Evolutionary conservation across 1,284 basidiomycete species (phyloP).

Genomic region (Trametes hirsuta): DNA sequence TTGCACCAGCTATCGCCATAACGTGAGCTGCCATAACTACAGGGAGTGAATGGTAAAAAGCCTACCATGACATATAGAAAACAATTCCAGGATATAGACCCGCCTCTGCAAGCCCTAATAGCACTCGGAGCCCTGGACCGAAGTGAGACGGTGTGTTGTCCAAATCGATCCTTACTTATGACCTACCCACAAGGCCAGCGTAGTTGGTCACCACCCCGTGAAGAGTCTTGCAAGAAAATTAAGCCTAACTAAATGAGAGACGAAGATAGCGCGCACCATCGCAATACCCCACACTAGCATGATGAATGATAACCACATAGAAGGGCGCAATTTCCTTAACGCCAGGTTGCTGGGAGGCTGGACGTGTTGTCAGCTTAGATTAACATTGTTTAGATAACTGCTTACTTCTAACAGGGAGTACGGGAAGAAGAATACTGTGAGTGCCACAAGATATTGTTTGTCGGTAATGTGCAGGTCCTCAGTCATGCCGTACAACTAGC

Average conservation of each 20-base stretch:
- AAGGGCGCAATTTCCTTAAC: constrained; percentile 44
- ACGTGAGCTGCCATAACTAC: neutral
- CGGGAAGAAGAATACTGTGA: constrained; percentile 69
- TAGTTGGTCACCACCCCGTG: constrained; percentile 38
- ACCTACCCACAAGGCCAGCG: constrained; percentile 34
- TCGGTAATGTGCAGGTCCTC: constrained; percentile 59
- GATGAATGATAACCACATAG: constrained; percentile 42
- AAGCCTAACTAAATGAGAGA: neutral
- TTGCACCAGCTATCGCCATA: constrained; percentile 41
- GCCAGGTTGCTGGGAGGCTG: constrained; percentile 42
- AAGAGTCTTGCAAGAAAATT: constrained; percentile 28
- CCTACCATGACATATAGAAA: constrained; percentile 43
- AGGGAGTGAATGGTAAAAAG: neutral
- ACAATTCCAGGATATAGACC: constrained; percentile 43
- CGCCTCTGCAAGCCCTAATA: constrained; percentile 42
- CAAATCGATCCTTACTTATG: neutral
- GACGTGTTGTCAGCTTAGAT: neutral
- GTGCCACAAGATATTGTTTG: constrained; percentile 64
- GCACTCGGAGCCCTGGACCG: constrained; percentile 34
- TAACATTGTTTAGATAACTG: neutral
- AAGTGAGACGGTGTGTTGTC: neutral
- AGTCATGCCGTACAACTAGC: constrained; percentile 60
- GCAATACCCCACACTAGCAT: constrained; percentile 38
- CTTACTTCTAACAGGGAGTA: constrained; percentile 63
- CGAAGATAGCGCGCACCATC: constrained; percentile 25